phyloP scores from a whole-genome alignment of 2,329 filamentous ascomycete genomes.

The Raffaelea arxii region DNA sequence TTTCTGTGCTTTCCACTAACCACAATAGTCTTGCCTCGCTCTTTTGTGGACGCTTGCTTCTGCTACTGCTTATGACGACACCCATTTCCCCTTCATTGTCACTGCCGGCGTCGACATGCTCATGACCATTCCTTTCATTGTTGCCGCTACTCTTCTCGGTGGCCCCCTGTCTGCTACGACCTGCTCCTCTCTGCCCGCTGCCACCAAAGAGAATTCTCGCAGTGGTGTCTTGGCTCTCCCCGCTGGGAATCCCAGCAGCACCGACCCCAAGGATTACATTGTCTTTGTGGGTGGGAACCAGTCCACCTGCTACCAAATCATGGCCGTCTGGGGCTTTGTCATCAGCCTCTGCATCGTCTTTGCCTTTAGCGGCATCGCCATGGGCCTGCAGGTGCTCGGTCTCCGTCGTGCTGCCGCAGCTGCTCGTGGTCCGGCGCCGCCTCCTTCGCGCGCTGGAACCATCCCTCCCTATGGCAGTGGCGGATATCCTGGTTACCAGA shows the following conservation, averaged over 20 bases:
- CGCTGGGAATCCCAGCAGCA: constrained; percentile 17
- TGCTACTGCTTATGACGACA: constrained; percentile 26
- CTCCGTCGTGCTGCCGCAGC: constrained; percentile 27
- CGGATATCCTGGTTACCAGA: constrained; percentile 16
- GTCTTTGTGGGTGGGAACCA: constrained; percentile 42
- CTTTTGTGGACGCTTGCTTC: constrained; percentile 66
- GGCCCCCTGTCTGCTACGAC: constrained; percentile 70
- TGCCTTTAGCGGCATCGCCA: constrained; percentile 50
- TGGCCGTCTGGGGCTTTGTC: constrained; percentile 77
- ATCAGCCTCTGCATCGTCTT: constrained; percentile 70
- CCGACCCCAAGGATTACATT: constrained; percentile 27
- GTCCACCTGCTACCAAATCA: constrained; percentile 70
- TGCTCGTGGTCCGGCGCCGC: constrained; percentile 29
- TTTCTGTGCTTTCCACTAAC: constrained; percentile 13
- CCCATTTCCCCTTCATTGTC: constrained; percentile 72
- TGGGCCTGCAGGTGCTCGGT: constrained; percentile 52
- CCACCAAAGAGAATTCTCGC: constrained; percentile 28
- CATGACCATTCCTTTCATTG: constrained; percentile 67
- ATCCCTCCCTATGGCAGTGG: no score
- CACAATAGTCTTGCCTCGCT: constrained; percentile 61
- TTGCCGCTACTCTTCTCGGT: constrained; percentile 68
- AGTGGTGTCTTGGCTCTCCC: constrained; percentile 33
- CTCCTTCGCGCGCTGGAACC: no score
- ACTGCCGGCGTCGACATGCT: constrained; percentile 54
- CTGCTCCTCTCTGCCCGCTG: constrained; percentile 45